These are phyloP conservation scores for Pterocarpus macrocarpus DNA, from an alignment of 306 rosid genomes.

Conservation along the genomic window DNA sequence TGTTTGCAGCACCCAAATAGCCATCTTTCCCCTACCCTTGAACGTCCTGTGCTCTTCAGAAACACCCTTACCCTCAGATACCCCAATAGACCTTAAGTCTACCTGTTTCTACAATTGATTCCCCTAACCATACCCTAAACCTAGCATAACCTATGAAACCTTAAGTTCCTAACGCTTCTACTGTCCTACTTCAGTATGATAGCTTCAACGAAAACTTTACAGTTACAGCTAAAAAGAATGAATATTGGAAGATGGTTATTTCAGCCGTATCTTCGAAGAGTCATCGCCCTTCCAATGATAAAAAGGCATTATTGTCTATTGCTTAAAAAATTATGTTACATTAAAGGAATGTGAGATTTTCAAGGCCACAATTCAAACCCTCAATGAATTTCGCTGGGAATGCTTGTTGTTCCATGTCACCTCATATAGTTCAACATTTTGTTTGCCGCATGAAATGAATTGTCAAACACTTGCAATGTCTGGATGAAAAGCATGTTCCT, in stretches of 20 bases:
- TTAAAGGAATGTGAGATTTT: conserved; percentile 4
- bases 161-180: background rate
- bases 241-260: conserved; percentile 19
- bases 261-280: conserved; percentile 6
- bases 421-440: background rate
- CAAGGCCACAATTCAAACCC: background rate
- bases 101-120: background rate
- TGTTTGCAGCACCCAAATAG: background rate
- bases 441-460: background rate
- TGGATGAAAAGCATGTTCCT: conserved; percentile 6
- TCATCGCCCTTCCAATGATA: background rate
- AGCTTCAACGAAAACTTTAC: background rate
- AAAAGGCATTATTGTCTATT: background rate
- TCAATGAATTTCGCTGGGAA: background rate
- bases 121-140: background rate
- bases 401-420: background rate
- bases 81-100: background rate
- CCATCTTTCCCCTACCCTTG: background rate
- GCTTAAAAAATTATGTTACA: background rate
- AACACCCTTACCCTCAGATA: background rate
- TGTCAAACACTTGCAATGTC: background rate
- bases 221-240: background rate
- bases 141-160: background rate
- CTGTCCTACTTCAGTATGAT: background rate
- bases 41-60: background rate